These are phyloP conservation scores for Nigrospora oryzae DNA, from an alignment of 2,329 filamentous ascomycete species.

Conservation along the genomic window DNA sequence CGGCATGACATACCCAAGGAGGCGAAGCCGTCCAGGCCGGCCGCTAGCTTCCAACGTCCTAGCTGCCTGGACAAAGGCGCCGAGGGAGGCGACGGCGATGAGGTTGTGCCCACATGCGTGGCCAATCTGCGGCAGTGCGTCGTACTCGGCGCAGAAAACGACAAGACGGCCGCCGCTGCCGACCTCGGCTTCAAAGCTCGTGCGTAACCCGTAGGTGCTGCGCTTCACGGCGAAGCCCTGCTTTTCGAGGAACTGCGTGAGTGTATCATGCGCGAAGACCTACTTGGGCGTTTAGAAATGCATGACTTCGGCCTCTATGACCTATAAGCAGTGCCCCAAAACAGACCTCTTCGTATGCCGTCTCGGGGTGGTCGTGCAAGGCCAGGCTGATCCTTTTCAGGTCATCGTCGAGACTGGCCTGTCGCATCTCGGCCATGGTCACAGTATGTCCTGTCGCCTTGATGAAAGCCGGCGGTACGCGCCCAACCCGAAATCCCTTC, in stretches of 20 bases:
- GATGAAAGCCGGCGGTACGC: too few species aligned
- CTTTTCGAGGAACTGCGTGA: constrained; percentile 32
- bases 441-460: too few species aligned
- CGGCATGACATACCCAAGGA: constrained; percentile 16
- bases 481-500: too few species aligned
- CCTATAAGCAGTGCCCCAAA: too few species aligned
- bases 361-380: constrained; percentile 38
- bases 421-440: too few species aligned
- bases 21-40: constrained; percentile 24
- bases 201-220: constrained; percentile 41
- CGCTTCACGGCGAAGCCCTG: constrained; percentile 36
- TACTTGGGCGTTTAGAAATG: constrained; percentile 12
- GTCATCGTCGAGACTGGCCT: neutral
- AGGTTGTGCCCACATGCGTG: constrained; percentile 38
- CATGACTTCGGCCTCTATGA: too few species aligned
- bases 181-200: constrained; percentile 38
- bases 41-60: constrained; percentile 20
- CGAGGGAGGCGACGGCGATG: constrained; percentile 30
- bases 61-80: constrained; percentile 28
- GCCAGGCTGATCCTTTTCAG: constrained; percentile 12
- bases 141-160: constrained; percentile 36
- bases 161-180: constrained; percentile 32
- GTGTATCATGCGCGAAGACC: constrained; percentile 38
- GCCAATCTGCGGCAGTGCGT: constrained; percentile 36
- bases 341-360: constrained; percentile 31